Evolutionary conservation across 2,329 filamentous ascomycete genomes (phyloP).

Genomic region (Colletotrichum magnum): DNA sequence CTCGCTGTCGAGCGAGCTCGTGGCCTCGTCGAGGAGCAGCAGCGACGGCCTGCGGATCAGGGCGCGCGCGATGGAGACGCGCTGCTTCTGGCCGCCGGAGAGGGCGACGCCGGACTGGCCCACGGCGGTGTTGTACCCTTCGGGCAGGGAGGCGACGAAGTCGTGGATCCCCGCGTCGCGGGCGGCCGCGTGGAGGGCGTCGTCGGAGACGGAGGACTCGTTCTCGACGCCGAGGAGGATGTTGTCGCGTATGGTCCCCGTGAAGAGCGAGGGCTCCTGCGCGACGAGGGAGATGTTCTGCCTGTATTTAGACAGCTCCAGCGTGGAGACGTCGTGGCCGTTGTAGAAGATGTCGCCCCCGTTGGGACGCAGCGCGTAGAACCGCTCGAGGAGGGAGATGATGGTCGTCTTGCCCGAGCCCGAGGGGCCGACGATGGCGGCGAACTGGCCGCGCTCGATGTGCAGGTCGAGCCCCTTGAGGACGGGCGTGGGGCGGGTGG

Average conservation of each 20-base stretch:
- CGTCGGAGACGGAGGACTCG: conserved; percentile 29
- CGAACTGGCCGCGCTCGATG: conserved; percentile 73
- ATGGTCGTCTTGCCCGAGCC: conserved; percentile 48
- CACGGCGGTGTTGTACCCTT: conserved; percentile 66
- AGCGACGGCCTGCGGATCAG: conserved; percentile 34
- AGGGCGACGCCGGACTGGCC: conserved; percentile 46
- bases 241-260: conserved; percentile 53
- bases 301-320: conserved; percentile 48
- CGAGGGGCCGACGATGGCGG: conserved; percentile 77
- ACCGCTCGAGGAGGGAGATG: conserved; percentile 48
- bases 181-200: conserved; percentile 24
- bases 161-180: conserved; percentile 75
- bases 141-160: conserved; percentile 77
- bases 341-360: conserved; percentile 48
- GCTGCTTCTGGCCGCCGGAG: conserved; percentile 70
- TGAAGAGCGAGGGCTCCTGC: conserved; percentile 58
- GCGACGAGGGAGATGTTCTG: conserved; percentile 56
- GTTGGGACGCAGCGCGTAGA: conserved; percentile 42
- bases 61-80: conserved; percentile 60
- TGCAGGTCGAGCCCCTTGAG: conserved; percentile 43
- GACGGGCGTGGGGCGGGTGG: conserved; percentile 29
- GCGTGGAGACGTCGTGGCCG: conserved; percentile 46
- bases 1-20: conserved; percentile 37
- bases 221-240: conserved; percentile 43
- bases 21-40: conserved; percentile 34